Conservation (phyloP, 768 basidiomycete genomes). For the Macrocybe gigantea region DNA sequence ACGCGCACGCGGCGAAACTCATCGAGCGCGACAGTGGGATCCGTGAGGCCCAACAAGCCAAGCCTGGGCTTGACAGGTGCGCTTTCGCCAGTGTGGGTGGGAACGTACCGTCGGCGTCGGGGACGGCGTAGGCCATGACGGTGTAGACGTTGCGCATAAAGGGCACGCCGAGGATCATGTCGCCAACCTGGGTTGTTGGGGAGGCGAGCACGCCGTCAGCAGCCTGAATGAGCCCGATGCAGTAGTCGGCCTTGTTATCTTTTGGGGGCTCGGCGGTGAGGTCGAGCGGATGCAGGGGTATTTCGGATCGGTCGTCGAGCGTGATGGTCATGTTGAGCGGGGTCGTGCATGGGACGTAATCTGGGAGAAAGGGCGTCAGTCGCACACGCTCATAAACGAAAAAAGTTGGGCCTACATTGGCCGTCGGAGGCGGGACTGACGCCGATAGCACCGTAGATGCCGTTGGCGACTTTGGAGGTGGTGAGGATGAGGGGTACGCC, state of each 20-base stretch:
- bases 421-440: constrained; percentile 54
- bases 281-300: constrained; percentile 73
- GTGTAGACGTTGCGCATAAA: constrained; percentile 75
- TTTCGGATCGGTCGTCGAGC: constrained; percentile 47
- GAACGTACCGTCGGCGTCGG: constrained; percentile 40
- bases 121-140: constrained; percentile 62
- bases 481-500: constrained; percentile 67
- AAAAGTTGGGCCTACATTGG: constrained; percentile 42
- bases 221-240: constrained; percentile 66
- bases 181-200: constrained; percentile 35
- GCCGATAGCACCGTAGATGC: constrained; percentile 71
- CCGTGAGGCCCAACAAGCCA: constrained; percentile 59
- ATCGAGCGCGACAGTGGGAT: constrained; percentile 51
- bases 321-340: constrained; percentile 71
- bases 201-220: constrained; percentile 35
- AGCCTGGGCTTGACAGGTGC: constrained; percentile 36
- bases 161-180: constrained; percentile 75
- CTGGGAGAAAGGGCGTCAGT: constrained; percentile 25
- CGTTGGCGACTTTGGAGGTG: constrained; percentile 57
- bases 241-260: constrained; percentile 38
- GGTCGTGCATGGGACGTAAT: constrained; percentile 67
- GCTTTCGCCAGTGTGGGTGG: constrained; percentile 15
- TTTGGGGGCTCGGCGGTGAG: constrained; percentile 45
- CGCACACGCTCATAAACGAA: background rate
- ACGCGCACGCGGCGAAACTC: constrained; percentile 72